These are phyloP conservation scores for Peterozyma toletana DNA, from an alignment of 805 yeast species.

Conservation along the genomic window DNA sequence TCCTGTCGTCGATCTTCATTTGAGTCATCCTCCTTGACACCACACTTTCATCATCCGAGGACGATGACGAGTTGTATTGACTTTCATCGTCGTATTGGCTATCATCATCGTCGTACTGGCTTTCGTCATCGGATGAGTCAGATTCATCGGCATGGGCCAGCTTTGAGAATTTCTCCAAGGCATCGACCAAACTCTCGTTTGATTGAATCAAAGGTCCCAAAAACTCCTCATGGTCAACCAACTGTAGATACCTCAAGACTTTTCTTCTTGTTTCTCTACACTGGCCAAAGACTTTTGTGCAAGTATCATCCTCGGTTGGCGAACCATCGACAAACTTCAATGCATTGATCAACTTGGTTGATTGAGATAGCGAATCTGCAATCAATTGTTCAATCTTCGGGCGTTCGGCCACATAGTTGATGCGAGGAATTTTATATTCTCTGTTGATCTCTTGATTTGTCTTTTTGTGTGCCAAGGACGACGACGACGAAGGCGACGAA, in stretches of 20 bases:
- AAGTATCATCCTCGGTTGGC: slow-evolving; percentile 55
- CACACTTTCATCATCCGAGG: background rate
- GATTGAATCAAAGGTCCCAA: slow-evolving; percentile 85
- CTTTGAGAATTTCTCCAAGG: slow-evolving; percentile 63
- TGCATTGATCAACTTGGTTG: slow-evolving; percentile 61
- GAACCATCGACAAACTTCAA: slow-evolving; percentile 35
- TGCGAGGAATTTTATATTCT: slow-evolving; percentile 56
- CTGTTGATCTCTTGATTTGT: slow-evolving; percentile 32
- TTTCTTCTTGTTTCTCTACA: slow-evolving; percentile 72
- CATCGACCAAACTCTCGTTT: slow-evolving; percentile 80
- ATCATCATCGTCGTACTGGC: slow-evolving; percentile 29
- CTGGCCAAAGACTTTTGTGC: slow-evolving; percentile 62
- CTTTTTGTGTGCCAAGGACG: slow-evolving; percentile 2
- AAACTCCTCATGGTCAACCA: slow-evolving; percentile 77
- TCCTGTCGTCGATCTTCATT: background rate
- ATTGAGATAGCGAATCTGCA: slow-evolving; percentile 68
- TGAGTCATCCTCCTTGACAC: background rate
- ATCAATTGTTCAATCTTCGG: slow-evolving; percentile 64
- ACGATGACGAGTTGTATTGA: slow-evolving; percentile 8
- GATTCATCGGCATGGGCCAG: slow-evolving; percentile 34
- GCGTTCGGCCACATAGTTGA: slow-evolving; percentile 61
- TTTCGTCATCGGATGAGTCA: slow-evolving; percentile 33
- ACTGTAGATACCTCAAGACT: slow-evolving; percentile 75
- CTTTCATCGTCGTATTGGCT: slow-evolving; percentile 31
- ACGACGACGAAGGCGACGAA: too few species aligned